Percentiles rank a stretch among this genome's conserved stretches.
Conservation (phyloP, 495 filamentous ascomycete genomes). For the Penicillium diatomitis region DNA sequence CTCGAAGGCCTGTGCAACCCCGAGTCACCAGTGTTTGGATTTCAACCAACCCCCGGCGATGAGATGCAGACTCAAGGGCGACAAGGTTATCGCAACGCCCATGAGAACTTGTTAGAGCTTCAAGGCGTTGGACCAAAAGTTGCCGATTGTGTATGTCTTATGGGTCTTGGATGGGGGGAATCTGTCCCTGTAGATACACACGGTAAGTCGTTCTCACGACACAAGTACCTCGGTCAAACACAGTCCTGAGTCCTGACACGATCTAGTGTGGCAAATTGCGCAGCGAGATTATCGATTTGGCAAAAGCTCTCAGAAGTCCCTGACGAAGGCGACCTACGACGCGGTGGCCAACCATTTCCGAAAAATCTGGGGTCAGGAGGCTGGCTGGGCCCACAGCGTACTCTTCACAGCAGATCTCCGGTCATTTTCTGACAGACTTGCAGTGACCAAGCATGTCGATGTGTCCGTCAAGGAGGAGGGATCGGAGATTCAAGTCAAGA, state of each 20-base stretch:
- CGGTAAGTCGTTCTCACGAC: conserved; percentile 34
- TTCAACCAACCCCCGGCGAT: conserved; percentile 29
- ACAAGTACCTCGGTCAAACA: background rate
- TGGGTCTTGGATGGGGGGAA: conserved; percentile 97
- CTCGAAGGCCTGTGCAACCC: conserved; percentile 67
- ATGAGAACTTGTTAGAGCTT: conserved; percentile 67
- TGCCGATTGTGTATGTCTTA: conserved; percentile 89
- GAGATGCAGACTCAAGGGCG: conserved; percentile 50
- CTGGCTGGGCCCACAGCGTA: conserved; percentile 96
- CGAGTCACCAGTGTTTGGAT: conserved; percentile 53
- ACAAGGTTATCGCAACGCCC: conserved; percentile 68
- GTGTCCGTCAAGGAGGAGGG: conserved; percentile 23
- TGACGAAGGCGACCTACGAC: conserved; percentile 82
- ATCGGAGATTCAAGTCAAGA: conserved; percentile 19
- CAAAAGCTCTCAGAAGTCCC: conserved; percentile 71
- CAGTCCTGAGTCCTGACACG: conserved; percentile 7
- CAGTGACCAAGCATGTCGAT: conserved; percentile 37
- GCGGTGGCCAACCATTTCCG: conserved; percentile 87
- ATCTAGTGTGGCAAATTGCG: conserved; percentile 88
- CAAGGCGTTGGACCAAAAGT: conserved; percentile 94
- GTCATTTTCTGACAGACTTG: conserved; percentile 62
- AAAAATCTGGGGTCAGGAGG: conserved; percentile 83
- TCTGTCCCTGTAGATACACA: conserved; percentile 95
- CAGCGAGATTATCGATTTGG: conserved; percentile 91
- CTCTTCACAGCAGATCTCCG: conserved; percentile 91